Evolutionary conservation across 1,139 yeast species (phyloP).

Genomic region (Zygoascus hellenicus): DNA sequence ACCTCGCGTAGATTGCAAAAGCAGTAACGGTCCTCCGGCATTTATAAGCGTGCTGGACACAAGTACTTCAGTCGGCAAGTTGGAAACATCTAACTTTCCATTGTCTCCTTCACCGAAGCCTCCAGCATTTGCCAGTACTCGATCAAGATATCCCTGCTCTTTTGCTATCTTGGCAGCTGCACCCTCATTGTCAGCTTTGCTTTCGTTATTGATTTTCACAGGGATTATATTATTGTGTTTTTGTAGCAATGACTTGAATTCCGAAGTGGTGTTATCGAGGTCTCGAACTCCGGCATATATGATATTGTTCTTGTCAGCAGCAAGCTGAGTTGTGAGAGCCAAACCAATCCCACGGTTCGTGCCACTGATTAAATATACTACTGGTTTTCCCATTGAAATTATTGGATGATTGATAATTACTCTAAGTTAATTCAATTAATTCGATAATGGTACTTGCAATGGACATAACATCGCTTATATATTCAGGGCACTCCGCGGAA

Average conservation of each 20-base stretch:
- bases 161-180: constrained; percentile 11
- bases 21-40: neutral
- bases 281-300: constrained; percentile 12
- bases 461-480: too few relatives aligned
- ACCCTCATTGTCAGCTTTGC: constrained; percentile 8
- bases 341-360: constrained; percentile 13
- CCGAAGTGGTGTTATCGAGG: constrained; percentile 7
- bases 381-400: neutral
- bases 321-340: constrained; percentile 8
- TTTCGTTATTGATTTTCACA: constrained; percentile 11
- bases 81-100: neutral
- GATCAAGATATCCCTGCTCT: constrained; percentile 13
- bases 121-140: constrained; percentile 14
- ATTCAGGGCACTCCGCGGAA: too few relatives aligned
- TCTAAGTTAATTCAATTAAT: too few relatives aligned
- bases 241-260: constrained; percentile 8
- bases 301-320: constrained; percentile 6
- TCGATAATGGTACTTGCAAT: too few relatives aligned
- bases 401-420: too few relatives aligned
- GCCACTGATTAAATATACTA: constrained; percentile 13
- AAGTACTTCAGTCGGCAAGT: constrained; percentile 7
- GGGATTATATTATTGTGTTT: constrained; percentile 12
- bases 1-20: constrained; percentile 2
- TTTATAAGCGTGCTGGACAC: constrained; percentile 1
- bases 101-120: neutral